Evolutionary conservation across 2,329 filamentous ascomycete species (phyloP).

Genomic region (Fusarium sacchari): DNA sequence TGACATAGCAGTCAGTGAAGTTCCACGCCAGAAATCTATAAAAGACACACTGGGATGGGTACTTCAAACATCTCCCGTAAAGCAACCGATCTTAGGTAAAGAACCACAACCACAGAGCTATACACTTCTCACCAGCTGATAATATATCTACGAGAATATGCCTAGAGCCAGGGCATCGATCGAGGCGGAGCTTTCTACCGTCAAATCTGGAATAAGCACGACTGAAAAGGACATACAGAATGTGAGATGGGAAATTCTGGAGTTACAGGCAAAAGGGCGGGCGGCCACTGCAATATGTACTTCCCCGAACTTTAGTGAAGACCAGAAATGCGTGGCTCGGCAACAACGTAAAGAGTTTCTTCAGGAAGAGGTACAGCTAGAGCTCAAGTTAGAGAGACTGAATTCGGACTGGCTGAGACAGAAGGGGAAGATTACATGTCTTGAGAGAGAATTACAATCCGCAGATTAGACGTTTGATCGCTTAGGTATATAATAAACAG

Average conservation of each 20-base stretch:
- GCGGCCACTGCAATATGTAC: background rate
- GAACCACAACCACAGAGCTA: background rate
- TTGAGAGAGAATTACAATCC: background rate
- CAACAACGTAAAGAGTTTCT: background rate
- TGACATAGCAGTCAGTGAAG: background rate
- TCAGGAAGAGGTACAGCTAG: background rate
- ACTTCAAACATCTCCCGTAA: background rate
- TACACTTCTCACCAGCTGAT: background rate
- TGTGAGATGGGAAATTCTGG: background rate
- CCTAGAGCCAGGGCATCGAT: rapidly evolving
- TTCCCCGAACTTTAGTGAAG: background rate
- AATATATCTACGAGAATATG: background rate
- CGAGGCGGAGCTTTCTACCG: background rate
- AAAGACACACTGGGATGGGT: rapidly evolving
- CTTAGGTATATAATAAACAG: no score
- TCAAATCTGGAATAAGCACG: background rate
- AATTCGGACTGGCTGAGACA: no score
- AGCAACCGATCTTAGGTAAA: background rate
- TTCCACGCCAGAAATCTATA: background rate
- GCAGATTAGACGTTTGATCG: background rate
- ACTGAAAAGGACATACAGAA: background rate
- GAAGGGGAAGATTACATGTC: background rate
- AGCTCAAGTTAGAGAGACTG: background rate
- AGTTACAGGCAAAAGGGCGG: background rate
- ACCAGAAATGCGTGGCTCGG: background rate